Conservation (phyloP, 2,329 filamentous ascomycete species). For the Venturia oleaginea region DNA sequence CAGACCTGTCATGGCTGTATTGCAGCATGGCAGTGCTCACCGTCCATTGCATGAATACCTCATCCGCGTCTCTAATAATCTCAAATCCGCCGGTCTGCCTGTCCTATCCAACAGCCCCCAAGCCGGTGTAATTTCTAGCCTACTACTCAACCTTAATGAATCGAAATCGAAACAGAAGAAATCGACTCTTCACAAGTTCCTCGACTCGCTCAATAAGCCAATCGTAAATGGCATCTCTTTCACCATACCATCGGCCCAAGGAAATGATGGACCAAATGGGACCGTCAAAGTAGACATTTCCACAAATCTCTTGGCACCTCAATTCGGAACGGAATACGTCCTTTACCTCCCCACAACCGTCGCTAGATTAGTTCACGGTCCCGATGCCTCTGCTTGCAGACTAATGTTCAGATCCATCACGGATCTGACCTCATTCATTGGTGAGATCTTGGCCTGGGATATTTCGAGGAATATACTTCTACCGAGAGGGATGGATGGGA, state of each 20-base stretch:
- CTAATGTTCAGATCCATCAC: slow-evolving; percentile 20
- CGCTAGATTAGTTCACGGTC: slow-evolving; percentile 3
- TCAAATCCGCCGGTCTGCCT: slow-evolving; percentile 6
- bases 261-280: neutral
- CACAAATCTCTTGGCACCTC: slow-evolving; percentile 7
- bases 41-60: slow-evolving; percentile 29
- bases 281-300: neutral
- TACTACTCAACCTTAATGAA: neutral
- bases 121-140: neutral
- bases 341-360: slow-evolving; percentile 2
- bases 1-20: slow-evolving; percentile 46
- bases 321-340: slow-evolving; percentile 12
- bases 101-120: neutral
- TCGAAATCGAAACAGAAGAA: neutral
- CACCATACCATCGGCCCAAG: neutral
- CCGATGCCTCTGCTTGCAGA: slow-evolving; percentile 13
- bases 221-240: neutral
- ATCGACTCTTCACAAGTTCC: neutral
- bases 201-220: slow-evolving; percentile 2
- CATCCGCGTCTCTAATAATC: slow-evolving; percentile 4
- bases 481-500: slow-evolving; percentile 18
- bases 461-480: slow-evolving; percentile 24
- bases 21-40: slow-evolving; percentile 39
- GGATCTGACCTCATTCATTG: slow-evolving; percentile 25
- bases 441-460: slow-evolving; percentile 26